Evolutionary conservation across 2,329 filamentous ascomycete genomes (phyloP), one percentile per base, ranked within the genome.

Genomic region (Cladosporium sp.): DNA sequence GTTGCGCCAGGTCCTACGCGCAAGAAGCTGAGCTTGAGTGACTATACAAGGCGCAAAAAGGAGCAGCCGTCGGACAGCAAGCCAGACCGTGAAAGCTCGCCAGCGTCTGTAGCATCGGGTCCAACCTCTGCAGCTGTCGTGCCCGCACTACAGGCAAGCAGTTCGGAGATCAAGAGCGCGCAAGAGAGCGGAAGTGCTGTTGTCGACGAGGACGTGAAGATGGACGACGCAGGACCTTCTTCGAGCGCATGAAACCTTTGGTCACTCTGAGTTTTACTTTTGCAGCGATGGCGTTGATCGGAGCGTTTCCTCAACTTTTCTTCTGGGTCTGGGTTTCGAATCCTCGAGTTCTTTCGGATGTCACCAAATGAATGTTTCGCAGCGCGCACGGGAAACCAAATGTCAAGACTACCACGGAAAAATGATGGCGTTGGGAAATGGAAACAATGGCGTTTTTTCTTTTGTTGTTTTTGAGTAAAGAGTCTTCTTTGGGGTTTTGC

Each of bases 1-100:
- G 73, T 81, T n/a, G 76, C 74, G 23, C 77, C 80, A 25, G 75
- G 73, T 46, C 73, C 74, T 1, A 75, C 76, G 26, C 77, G 79
- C 66, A 84, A 84, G 75, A 84, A 83, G 74, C 75, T 84, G 65
- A 83, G 81, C 67, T 69, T 84, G n/a, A 82, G 80, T 68, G 82
- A 83, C 62, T 84, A 83, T 66, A 82, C 80, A 5, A 81, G 78
- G 59, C 76, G 80, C 58, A 78, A 74, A 64, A 81, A 79, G 65
- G 70, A 72, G 65, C 70, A 73, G 56, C 71, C 72, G 13, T 59
- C 61, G n/a, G 71, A 71, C 25, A 60, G 53, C 23, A 70, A 70
- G 56, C 48, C 61, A 16, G 71, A 75, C 16, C 70, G 73, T 2
- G 74, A 76, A n/a, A 73, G 72, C 65, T 74, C 72, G 30, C 74